These are phyloP conservation scores for Mortierella sp. DNA, from an alignment of 371 early-diverging fungal genomes.

Conservation along the genomic window DNA sequence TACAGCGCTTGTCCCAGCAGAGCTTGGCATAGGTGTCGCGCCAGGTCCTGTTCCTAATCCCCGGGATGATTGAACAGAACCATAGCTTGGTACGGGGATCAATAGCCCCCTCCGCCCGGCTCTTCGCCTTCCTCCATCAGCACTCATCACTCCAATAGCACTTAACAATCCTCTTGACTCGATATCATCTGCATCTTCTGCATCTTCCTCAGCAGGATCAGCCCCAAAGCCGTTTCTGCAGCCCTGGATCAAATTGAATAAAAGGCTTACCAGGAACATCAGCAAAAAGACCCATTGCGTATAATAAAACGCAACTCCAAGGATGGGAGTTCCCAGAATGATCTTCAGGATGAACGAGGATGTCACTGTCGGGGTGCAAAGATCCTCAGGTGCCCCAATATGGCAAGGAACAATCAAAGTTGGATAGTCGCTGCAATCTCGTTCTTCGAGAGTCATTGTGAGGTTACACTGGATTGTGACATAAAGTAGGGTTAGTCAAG, in stretches of 20 bases:
- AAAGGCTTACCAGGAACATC: slow-evolving; percentile 59
- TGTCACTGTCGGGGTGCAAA: slow-evolving; percentile 73
- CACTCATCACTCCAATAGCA: slow-evolving; percentile 36
- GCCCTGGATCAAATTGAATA: slow-evolving; percentile 57
- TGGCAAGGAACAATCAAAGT: slow-evolving; percentile 69
- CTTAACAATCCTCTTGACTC: slow-evolving; percentile 40
- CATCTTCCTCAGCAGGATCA: slow-evolving; percentile 30
- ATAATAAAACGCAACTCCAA: slow-evolving; percentile 69
- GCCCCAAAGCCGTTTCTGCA: slow-evolving; percentile 47
- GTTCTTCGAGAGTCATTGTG: slow-evolving; percentile 45
- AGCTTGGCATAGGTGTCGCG: neutral
- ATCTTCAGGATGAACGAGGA: slow-evolving; percentile 66
- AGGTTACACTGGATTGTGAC: slow-evolving; percentile 65
- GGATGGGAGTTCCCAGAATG: slow-evolving; percentile 63
- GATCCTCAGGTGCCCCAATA: slow-evolving; percentile 63
- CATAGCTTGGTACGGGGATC: slow-evolving; percentile 49
- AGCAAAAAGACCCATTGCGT: slow-evolving; percentile 68
- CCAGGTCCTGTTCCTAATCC: slow-evolving; percentile 20
- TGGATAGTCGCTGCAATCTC: slow-evolving; percentile 65
- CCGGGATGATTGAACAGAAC: slow-evolving; percentile 19
- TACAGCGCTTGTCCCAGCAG: neutral
- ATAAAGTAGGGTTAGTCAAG: neutral
- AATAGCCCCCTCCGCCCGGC: slow-evolving; percentile 41
- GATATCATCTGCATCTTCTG: slow-evolving; percentile 42
- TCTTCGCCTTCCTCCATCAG: slow-evolving; percentile 33